Percentiles rank a stretch among this genome's conserved stretches.
phyloP scores from a whole-genome alignment of 768 basidiomycete genomes.

The Cystobasidium ongulense region DNA sequence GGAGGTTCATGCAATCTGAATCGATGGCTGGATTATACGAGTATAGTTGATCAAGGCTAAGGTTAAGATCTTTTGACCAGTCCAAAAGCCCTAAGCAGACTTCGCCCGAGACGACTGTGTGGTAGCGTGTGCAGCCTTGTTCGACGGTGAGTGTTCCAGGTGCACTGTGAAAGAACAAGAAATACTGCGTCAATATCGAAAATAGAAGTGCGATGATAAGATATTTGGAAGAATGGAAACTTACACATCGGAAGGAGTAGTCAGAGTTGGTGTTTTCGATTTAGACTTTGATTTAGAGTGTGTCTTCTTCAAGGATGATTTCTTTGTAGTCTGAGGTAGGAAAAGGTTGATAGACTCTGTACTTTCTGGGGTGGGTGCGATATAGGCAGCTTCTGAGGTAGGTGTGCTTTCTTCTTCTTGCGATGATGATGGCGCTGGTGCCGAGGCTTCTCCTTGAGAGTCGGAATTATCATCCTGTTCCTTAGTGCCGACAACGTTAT shows the following conservation, averaged over 20 bases:
- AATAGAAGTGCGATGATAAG: too few relatives aligned
- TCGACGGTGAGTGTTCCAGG: slow-evolving; percentile 8
- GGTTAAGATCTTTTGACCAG: slow-evolving; percentile 14
- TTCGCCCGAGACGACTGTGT: slow-evolving; percentile 24
- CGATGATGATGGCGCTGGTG: background rate
- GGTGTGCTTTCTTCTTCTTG: background rate
- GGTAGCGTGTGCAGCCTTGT: slow-evolving; percentile 15
- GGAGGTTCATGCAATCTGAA: slow-evolving; percentile 12
- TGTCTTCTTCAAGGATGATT: background rate
- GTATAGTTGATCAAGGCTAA: background rate
- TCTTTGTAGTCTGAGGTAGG: background rate
- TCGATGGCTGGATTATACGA: slow-evolving; percentile 25
- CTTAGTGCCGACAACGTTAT: background rate
- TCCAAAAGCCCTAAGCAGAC: slow-evolving; percentile 26
- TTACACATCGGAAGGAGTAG: background rate
- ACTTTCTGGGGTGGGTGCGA: background rate
- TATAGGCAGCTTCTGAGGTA: background rate
- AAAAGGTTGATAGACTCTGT: background rate
- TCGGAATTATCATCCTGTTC: background rate
- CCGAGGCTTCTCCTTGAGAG: background rate
- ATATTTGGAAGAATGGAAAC: too few relatives aligned
- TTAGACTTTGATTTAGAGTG: background rate
- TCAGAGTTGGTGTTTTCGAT: background rate
- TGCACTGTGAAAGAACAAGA: background rate
- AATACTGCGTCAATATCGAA: background rate